Percentiles rank a stretch among this genome's conserved stretches.
Conservation (phyloP, 257 asterid species). For the Vinca minor region DNA sequence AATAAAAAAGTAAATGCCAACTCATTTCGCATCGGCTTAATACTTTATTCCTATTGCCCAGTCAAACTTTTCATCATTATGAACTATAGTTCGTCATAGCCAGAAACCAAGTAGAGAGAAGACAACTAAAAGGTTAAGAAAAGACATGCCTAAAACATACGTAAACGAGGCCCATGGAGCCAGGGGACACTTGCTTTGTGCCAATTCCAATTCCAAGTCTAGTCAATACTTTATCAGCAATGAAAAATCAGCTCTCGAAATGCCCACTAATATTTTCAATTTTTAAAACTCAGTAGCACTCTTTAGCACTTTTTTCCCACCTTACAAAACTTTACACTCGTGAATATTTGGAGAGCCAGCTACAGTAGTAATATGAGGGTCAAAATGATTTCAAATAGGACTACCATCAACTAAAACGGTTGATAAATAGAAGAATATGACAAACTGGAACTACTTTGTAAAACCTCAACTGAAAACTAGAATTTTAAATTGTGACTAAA, state of each 20-base stretch:
- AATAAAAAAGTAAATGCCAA: neutral
- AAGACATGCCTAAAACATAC: neutral
- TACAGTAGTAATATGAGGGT: no score
- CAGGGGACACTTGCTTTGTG: neutral
- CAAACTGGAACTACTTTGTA: neutral
- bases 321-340: neutral
- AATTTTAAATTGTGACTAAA: neutral
- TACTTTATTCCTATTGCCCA: neutral
- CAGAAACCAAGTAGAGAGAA: neutral
- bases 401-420: neutral
- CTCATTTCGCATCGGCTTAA: neutral
- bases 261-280: neutral
- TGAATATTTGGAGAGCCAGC: neutral
- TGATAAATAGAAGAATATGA: neutral
- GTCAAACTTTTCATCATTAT: neutral
- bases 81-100: neutral
- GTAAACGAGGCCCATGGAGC: neutral
- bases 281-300: no score
- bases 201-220: neutral
- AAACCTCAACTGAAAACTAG: neutral
- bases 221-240: neutral
- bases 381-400: neutral
- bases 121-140: neutral
- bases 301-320: neutral
- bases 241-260: neutral